phyloP scores from a whole-genome alignment of 176 grass and related monocot species.

The Phyllostachys edulis region DNA sequence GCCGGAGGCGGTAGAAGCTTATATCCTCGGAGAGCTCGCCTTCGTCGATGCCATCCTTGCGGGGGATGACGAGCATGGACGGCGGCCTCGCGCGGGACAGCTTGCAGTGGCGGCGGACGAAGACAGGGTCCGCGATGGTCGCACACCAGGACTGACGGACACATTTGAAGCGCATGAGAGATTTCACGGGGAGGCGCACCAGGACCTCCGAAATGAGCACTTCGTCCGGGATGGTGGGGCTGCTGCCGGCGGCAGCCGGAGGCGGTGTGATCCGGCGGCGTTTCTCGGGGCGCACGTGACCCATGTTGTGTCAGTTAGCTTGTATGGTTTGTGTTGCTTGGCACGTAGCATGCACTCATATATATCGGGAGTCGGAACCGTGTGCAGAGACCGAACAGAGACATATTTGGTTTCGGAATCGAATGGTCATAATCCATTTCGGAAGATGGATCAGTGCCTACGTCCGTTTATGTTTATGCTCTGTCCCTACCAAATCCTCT shows the following conservation, averaged over 20 bases:
- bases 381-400: no score
- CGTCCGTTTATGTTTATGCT: no score
- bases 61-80: not conserved
- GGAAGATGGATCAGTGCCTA: no score
- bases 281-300: not conserved
- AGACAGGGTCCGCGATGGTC: not conserved
- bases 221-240: not conserved
- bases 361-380: not conserved
- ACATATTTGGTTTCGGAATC: no score
- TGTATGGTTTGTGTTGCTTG: not conserved
- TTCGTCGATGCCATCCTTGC: fast-evolving
- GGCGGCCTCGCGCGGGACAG: not conserved
- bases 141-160: not conserved
- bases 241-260: not conserved
- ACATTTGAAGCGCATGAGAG: not conserved
- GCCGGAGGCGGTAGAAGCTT: not conserved
- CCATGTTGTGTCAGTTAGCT: not conserved
- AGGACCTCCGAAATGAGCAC: not conserved
- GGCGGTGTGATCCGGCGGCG: not conserved
- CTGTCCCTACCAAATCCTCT: no score
- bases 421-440: no score
- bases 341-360: not conserved
- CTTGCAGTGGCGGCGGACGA: constrained; percentile 1
- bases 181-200: not conserved
- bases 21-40: not conserved